phyloP scores from a whole-genome alignment of 345 rosid species.

The Eucalyptus cladocalyx region DNA sequence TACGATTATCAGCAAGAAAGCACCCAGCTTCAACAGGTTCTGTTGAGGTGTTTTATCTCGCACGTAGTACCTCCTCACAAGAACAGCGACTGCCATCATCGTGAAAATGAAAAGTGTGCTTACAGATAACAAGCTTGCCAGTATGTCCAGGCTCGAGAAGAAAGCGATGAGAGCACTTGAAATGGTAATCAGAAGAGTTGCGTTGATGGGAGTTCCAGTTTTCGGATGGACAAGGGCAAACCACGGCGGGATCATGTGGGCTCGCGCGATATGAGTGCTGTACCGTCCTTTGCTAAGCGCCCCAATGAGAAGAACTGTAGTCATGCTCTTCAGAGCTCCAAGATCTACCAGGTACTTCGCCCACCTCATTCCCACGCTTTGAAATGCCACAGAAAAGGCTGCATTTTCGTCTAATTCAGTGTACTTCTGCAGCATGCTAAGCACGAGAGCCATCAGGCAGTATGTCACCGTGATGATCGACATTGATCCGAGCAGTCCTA shows the following conservation, averaged over 20 bases:
- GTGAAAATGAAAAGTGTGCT: constrained; percentile 54
- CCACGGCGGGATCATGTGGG: constrained; percentile 70
- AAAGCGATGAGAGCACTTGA: constrained; percentile 26
- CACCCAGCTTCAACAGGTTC: constrained; percentile 21
- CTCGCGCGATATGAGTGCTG: constrained; percentile 48
- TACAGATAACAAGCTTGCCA: constrained; percentile 29
- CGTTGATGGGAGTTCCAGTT: constrained; percentile 46
- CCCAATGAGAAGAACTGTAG: constrained; percentile 49
- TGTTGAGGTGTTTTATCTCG: constrained; percentile 16
- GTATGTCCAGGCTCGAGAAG: constrained; percentile 35
- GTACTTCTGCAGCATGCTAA: constrained; percentile 40
- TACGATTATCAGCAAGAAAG: constrained; percentile 22
- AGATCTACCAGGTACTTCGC: constrained; percentile 51
- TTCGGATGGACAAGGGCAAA: constrained; percentile 57
- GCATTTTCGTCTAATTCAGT: constrained; percentile 30
- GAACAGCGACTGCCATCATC: constrained; percentile 54
- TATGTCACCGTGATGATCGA: constrained; percentile 34
- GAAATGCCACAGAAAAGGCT: constrained; percentile 40
- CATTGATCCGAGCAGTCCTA: constrained; percentile 53
- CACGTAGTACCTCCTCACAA: constrained; percentile 41
- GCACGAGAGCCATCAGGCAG: constrained; percentile 49
- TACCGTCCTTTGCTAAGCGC: constrained; percentile 39
- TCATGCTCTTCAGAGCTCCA: constrained; percentile 63
- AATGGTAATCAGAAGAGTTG: constrained; percentile 25
- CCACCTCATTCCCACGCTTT: constrained; percentile 49